Evolutionary conservation across 108 stramenopile species (phyloP).

Genomic region (Nannochloropsis granulata): DNA sequence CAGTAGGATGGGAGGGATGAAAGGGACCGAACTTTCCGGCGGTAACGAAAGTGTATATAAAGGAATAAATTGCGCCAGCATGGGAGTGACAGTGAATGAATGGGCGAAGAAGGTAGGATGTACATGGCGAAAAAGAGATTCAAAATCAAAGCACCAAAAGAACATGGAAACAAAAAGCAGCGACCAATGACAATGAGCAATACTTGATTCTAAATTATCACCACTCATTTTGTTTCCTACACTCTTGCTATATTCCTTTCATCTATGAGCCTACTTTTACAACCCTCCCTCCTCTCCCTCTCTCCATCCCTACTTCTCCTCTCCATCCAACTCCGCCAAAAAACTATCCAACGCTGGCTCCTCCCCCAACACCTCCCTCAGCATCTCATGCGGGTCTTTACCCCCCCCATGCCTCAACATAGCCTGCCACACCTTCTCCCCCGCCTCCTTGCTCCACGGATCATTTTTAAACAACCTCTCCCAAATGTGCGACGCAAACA

Average conservation of each 20-base stretch:
- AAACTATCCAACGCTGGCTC: not conserved
- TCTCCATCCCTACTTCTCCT: not conserved
- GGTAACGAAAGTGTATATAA: no score
- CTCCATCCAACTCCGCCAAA: not conserved
- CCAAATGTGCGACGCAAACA: slow-evolving; percentile 44
- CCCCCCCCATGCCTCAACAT: slow-evolving; percentile 32
- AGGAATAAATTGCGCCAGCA: no score
- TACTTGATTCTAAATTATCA: no score
- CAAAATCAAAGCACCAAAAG: no score
- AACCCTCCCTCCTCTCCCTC: not conserved
- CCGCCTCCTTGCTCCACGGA: slow-evolving; percentile 29
- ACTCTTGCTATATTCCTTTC: not conserved
- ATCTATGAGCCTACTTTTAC: no score
- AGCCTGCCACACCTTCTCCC: slow-evolving; percentile 23
- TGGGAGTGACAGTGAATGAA: no score
- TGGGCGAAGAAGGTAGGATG: no score
- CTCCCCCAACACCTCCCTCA: slow-evolving; percentile 25
- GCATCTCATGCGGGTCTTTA: slow-evolving; percentile 30
- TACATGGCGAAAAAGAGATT: no score
- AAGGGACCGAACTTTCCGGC: no score
- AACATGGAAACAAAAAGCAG: no score
- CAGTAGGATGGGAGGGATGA: not conserved
- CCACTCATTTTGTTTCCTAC: not conserved
- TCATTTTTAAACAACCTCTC: slow-evolving; percentile 27
- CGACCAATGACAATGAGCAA: no score